A percentile compares a stretch with the other conserved stretches of the same genome.
Conservation (phyloP, 1,139 yeast species). For the Saccharomyces uvarum region DNA sequence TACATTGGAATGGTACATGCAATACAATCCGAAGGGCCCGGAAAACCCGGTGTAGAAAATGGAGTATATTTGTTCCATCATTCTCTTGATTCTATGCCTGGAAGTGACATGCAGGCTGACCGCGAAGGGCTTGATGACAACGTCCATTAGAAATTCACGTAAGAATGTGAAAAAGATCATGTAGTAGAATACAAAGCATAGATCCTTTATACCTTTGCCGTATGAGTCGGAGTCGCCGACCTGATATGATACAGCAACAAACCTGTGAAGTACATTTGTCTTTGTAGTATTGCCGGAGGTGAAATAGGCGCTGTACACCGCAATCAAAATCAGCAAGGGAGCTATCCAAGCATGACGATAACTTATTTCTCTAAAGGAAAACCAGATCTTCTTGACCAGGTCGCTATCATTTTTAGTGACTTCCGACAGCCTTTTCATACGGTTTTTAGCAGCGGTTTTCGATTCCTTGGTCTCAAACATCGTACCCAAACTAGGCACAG, state of each 20-base stretch:
- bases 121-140: conserved; percentile 65
- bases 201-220: conserved; percentile 78
- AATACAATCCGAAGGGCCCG: conserved; percentile 79
- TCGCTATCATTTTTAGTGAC: conserved; percentile 19
- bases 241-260: conserved; percentile 61
- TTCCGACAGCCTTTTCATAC: conserved; percentile 20
- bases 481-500: conserved; percentile 22
- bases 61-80: conserved; percentile 84
- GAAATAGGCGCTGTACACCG: conserved; percentile 36
- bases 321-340: conserved; percentile 45
- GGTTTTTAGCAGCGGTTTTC: conserved; percentile 20
- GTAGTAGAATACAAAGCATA: conserved; percentile 66
- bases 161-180: conserved; percentile 79
- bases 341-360: conserved; percentile 72
- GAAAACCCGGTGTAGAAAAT: conserved; percentile 67
- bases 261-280: conserved; percentile 52
- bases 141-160: conserved; percentile 83
- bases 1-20: conserved; percentile 69
- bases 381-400: conserved; percentile 39
- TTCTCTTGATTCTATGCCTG: conserved; percentile 58
- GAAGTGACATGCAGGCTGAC: conserved; percentile 42
- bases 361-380: conserved; percentile 52
- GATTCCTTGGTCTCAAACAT: conserved; percentile 22
- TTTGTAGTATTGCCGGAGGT: conserved; percentile 45
- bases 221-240: conserved; percentile 37